Base-by-base conservation (phyloP, 2,329 filamentous ascomycete species). In the Curvularia verruculosa region DNA sequence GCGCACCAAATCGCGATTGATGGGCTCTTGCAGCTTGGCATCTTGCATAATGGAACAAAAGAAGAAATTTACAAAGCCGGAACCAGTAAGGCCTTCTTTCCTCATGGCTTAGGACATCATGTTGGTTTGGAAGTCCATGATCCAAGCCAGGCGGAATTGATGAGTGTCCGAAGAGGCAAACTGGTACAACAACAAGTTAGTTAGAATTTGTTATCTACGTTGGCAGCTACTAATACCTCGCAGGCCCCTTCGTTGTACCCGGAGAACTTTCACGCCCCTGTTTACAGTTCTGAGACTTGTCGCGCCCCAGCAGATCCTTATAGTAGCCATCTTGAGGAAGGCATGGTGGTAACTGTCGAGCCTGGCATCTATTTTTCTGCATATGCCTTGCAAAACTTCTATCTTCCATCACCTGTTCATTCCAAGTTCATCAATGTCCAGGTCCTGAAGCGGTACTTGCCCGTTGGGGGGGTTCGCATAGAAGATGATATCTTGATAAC, bases 111-210 rank as follows among this genome's bases (percentile, higher is more conserved):
- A 1, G 93, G 93, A 0, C 93, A 97, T 77, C 94, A 96, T 74
- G 81, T 97, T 9, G 93, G 93, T 60, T 89, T 97, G 84, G 93
- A 97, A 74, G 96, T 92, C 1, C 93, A 97, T 75, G 93, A 97
- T 64, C 72, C 77, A 5, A 72, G 72, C 8, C 73, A 76, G 39
- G 64, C 63, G 12, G 69, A 73, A 37, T 52, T 76, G 13, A 75
- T 76, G 74, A 72, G 67, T 34, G 54, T 74, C 26, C 62, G 60
- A 40, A 64, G 61, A 46, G 64, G 60, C 8, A 68, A 71, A 48
- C 58, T 52, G 2, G 65, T 66, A 2, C 52, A 64, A 26, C 59
- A 65, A 34, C 68, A 73, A 61, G 70, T 72, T 60, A 58, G 64
- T 23, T 18, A 9, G 29, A 24, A 29, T 7, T 8, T 13, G 6